Conservation (phyloP, 164 flowering plant species). For the Macadamia tetraphylla region DNA sequence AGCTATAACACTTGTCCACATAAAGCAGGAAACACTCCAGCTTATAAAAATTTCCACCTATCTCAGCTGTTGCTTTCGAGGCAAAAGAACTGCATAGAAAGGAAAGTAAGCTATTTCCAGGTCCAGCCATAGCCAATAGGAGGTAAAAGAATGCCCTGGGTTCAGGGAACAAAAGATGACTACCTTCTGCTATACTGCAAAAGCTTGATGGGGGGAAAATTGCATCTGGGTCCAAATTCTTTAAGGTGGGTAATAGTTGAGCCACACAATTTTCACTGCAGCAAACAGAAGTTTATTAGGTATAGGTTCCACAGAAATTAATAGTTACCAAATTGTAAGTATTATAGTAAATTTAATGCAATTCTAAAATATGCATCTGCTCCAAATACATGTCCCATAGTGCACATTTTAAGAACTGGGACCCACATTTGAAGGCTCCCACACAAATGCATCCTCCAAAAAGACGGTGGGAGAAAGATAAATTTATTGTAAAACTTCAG, state of each 20-base stretch:
- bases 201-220: constrained; percentile 50
- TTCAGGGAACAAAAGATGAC: background rate
- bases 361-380: too few relatives aligned
- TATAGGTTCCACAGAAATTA: background rate
- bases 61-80: background rate
- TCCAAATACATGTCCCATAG: too few relatives aligned
- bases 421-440: too few relatives aligned
- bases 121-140: background rate
- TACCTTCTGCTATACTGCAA: constrained; percentile 62
- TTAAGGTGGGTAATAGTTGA: constrained; percentile 32
- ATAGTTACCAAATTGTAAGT: background rate
- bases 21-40: too few relatives aligned
- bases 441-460: too few relatives aligned
- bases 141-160: background rate
- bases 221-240: constrained; percentile 34
- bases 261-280: constrained; percentile 53
- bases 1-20: too few relatives aligned
- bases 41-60: background rate
- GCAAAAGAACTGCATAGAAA: background rate
- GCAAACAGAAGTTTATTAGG: background rate
- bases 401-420: too few relatives aligned
- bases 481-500: too few relatives aligned
- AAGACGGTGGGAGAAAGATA: too few relatives aligned
- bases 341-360: background rate
- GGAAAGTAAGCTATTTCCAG: background rate